Percentiles rank a stretch among this genome's conserved stretches.
Evolutionary conservation across 2,329 filamentous ascomycete genomes (phyloP).

Genomic region (Aspergillus neoniger): DNA sequence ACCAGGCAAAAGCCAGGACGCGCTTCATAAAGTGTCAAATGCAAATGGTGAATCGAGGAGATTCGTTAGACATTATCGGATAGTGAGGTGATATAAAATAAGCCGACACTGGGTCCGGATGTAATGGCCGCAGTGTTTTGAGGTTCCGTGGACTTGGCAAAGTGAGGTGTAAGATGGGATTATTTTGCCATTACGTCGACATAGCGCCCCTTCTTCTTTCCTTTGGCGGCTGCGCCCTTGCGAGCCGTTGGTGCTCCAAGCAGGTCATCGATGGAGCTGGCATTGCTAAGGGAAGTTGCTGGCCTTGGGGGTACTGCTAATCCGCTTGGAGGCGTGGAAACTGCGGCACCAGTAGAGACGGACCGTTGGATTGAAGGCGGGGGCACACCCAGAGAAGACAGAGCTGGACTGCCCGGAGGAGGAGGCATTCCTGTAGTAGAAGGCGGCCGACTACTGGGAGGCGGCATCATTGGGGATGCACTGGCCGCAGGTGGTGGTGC

Average conservation of each 20-base stretch:
- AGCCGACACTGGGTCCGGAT: neutral
- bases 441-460: slow-evolving; percentile 32
- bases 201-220: slow-evolving; percentile 83
- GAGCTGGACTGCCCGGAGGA: slow-evolving; percentile 35
- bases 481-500: slow-evolving; percentile 44
- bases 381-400: slow-evolving; percentile 31
- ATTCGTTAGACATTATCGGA: slow-evolving; percentile 14
- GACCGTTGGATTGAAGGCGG: slow-evolving; percentile 36
- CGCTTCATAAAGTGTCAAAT: slow-evolving; percentile 11
- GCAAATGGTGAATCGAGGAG: neutral
- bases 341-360: slow-evolving; percentile 39
- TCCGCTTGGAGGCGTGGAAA: slow-evolving; percentile 39
- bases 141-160: neutral
- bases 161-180: slow-evolving; percentile 5
- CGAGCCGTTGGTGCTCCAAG: slow-evolving; percentile 72
- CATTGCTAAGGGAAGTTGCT: slow-evolving; percentile 80
- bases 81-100: slow-evolving; percentile 17
- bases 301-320: slow-evolving; percentile 62
- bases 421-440: slow-evolving; percentile 34
- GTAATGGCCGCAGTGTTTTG: neutral
- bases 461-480: slow-evolving; percentile 25
- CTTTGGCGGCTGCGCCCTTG: slow-evolving; percentile 65
- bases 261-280: slow-evolving; percentile 93
- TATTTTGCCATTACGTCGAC: slow-evolving; percentile 90
- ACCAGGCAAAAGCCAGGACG: slow-evolving; percentile 12